Evolutionary conservation across 2,329 filamentous ascomycete genomes (phyloP), one percentile per base, ranked within the genome.

Genomic region (Plenodomus biglobosus): DNA sequence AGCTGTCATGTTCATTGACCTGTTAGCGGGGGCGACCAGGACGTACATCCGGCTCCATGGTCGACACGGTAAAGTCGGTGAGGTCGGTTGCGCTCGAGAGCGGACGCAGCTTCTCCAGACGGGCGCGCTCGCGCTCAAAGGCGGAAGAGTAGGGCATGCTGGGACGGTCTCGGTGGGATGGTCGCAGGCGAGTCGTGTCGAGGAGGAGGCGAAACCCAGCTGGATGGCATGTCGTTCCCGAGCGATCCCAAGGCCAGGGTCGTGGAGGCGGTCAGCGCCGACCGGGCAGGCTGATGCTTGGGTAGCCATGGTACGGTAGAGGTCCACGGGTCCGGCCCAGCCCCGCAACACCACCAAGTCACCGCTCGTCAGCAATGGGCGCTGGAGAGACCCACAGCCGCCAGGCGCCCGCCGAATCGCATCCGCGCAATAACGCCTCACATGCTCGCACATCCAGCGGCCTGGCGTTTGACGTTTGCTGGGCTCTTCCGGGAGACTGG

Each of bases 31-130:
- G 40, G 50, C 24, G 50, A 48, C 27, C 24, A 38, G 43, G 38
- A 51, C 56, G 40, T 57, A 59, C 56, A 44, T 59, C 56, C n/a
- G 56, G 37, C 36, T 59, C 51, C 22, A 53, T 35, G 27, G 27
- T 57, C 20, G 56, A 57, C 32, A 49, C 48, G 10, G 53, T 59
- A 35, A 53, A 44, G 51, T 57, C 56, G 21, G 54, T 59, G 21
- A 59, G 56, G 32, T 59, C 55, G n/a, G 56, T 59, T 20, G 56
- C 56, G 39, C 49, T 55, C 38, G 56, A 59, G 40, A 59, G 54
- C 45, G 56, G 56, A 2, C 56, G 46, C 47, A 57, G 47, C 42
- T 37, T 49, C 32, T 52, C 50, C 35, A 39, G 38, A 32, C 35
- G 44, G 38, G 22, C 30, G 3, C 40, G 38, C 19, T 50, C 41